phyloP scores from a whole-genome alignment of 2,329 filamentous ascomycete species.

The Diaporthe sp. region DNA sequence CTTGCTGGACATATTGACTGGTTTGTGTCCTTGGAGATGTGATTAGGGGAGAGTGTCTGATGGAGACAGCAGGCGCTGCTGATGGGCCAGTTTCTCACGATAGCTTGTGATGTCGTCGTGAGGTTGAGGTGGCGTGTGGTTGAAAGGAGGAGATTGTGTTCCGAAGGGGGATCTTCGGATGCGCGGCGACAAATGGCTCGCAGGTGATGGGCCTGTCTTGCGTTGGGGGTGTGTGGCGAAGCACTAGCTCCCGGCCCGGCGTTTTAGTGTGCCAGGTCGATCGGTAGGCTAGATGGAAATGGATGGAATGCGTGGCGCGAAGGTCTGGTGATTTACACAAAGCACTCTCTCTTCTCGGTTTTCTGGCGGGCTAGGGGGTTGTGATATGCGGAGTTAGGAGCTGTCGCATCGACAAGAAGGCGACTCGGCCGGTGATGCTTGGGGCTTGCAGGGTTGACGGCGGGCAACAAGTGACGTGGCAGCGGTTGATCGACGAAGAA shows the following conservation, averaged over 20 bases:
- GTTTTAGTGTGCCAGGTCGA: slow-evolving; percentile 27
- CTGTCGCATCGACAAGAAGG: neutral
- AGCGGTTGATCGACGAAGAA: slow-evolving; percentile 7
- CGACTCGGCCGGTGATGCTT: neutral
- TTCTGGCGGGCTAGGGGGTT: neutral
- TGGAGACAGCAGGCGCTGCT: neutral
- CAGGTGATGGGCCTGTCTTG: slow-evolving; percentile 3
- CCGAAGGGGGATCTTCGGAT: neutral
- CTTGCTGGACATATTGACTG: slow-evolving; percentile 38
- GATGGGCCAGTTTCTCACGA: neutral
- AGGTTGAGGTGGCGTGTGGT: neutral
- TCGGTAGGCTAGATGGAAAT: neutral
- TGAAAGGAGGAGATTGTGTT: neutral
- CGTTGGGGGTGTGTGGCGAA: slow-evolving; percentile 26
- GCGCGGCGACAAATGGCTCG: slow-evolving; percentile 12
- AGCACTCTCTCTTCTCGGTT: neutral
- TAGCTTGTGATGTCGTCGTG: neutral
- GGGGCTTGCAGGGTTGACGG: slow-evolving; percentile 12
- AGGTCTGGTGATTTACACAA: neutral
- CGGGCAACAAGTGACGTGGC: slow-evolving; percentile 18
- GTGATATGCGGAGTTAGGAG: neutral
- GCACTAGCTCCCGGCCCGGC: slow-evolving; percentile 29
- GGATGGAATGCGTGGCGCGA: slow-evolving; percentile 11
- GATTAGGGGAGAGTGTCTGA: neutral
- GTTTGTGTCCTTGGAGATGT: neutral